phyloP scores from a whole-genome alignment of 306 rosid genomes.

The Dicorynia guianensis region DNA sequence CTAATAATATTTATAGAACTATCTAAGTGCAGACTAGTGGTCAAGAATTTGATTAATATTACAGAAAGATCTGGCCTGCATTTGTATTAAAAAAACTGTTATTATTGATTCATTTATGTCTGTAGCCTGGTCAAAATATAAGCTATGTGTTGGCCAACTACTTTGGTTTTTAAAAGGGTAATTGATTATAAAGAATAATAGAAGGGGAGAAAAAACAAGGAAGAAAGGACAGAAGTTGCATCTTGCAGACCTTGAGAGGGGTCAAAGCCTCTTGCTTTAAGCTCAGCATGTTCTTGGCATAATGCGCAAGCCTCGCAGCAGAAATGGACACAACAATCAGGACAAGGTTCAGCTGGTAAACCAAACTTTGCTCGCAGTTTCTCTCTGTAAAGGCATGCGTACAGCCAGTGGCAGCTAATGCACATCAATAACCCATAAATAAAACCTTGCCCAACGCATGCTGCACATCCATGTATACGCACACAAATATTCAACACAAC shows the following conservation, averaged over 20 bases:
- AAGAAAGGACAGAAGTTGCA: no score
- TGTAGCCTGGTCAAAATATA: no score
- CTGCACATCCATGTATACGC: conserved; percentile 5
- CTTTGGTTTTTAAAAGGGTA: no score
- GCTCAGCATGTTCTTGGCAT: conserved; percentile 57
- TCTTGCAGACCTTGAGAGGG: conserved; percentile 45
- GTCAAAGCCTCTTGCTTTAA: conserved; percentile 50
- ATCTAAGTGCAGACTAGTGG: no score
- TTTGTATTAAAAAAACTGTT: no score
- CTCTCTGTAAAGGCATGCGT: conserved; percentile 52
- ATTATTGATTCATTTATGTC: no score
- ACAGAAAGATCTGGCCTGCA: no score
- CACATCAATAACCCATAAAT: conserved; percentile 49
- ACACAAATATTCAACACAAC: no score
- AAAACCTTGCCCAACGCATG: conserved; percentile 50
- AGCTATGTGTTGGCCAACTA: not conserved
- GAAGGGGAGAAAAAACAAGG: no score
- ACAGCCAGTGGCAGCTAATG: conserved; percentile 43
- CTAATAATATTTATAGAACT: no score
- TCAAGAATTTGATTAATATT: no score
- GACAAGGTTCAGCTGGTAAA: conserved; percentile 50
- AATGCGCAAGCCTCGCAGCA: conserved; percentile 47
- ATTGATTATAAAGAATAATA: no score
- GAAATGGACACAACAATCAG: conserved; percentile 51
- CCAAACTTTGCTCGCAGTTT: conserved; percentile 44